phyloP scores from a whole-genome alignment of 345 rosid species.

The Nephelium lappaceum region DNA sequence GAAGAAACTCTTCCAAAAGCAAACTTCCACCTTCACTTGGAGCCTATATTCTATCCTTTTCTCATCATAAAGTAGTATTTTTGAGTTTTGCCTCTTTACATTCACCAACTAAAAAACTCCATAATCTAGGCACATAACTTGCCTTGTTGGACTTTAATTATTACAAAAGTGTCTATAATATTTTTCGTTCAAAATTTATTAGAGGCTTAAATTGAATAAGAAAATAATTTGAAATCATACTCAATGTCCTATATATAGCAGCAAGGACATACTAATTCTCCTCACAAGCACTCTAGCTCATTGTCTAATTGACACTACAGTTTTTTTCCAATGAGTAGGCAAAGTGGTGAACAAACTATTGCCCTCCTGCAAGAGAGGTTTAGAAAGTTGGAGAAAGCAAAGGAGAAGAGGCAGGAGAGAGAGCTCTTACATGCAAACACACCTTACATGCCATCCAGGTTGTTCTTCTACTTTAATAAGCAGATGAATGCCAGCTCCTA shows the following conservation, averaged over 20 bases:
- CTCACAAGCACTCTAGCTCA: background rate
- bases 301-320: too few species aligned
- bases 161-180: conserved; percentile 23
- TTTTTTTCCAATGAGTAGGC: conserved; percentile 30
- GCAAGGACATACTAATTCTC: conserved; percentile 5
- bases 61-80: conserved; percentile 11
- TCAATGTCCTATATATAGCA: conserved; percentile 26
- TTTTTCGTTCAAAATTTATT: conserved; percentile 17
- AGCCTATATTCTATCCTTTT: conserved; percentile 21
- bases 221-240: conserved; percentile 11
- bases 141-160: conserved; percentile 40
- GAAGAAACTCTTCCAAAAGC: conserved; percentile 35
- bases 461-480: conserved; percentile 29
- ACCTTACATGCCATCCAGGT: conserved; percentile 16
- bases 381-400: conserved; percentile 42
- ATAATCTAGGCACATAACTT: conserved; percentile 20
- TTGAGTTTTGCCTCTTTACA: conserved; percentile 17
- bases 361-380: conserved; percentile 53
- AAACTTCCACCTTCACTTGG: conserved; percentile 26
- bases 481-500: conserved; percentile 20
- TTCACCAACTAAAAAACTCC: conserved; percentile 10
- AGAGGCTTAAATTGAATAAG: background rate
- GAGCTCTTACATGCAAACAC: conserved; percentile 28
- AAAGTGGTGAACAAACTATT: conserved; percentile 27
- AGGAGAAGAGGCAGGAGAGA: conserved; percentile 47